Conservation (phyloP, 768 basidiomycete species). For the Piloderma croceum region DNA sequence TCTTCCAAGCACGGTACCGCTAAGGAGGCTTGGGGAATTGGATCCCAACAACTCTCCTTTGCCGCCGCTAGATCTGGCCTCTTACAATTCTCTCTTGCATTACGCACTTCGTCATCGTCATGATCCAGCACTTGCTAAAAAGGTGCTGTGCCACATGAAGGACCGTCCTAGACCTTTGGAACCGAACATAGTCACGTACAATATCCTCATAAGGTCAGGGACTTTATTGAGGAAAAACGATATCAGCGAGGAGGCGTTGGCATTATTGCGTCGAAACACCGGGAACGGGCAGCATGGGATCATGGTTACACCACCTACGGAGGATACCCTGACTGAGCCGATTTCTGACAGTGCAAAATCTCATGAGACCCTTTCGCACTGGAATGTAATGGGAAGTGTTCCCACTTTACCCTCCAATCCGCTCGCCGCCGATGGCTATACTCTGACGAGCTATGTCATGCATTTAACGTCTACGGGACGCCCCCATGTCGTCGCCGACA, state of each 20-base stretch:
- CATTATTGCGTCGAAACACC: constrained; percentile 23
- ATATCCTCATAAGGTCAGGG: constrained; percentile 52
- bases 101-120: constrained; percentile 60
- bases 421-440: constrained; percentile 41
- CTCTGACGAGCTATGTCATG: constrained; percentile 47
- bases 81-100: constrained; percentile 60
- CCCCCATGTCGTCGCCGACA: constrained; percentile 35
- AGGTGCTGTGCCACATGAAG: constrained; percentile 53
- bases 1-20: no score
- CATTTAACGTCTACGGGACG: constrained; percentile 48
- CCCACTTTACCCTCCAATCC: no score
- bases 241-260: constrained; percentile 35
- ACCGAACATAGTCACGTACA: constrained; percentile 49
- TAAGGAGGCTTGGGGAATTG: no score
- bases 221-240: constrained; percentile 44
- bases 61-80: constrained; percentile 32
- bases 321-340: no score
- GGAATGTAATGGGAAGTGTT: not conserved
- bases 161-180: constrained; percentile 34
- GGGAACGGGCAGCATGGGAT: constrained; percentile 22
- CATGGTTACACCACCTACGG: constrained; percentile 9
- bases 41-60: no score
- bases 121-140: constrained; percentile 42
- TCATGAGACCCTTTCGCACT: no score
- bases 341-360: no score